These are phyloP conservation scores for Pyricularia sp. DNA, from an alignment of 2,329 filamentous ascomycete species.

Conservation along the genomic window DNA sequence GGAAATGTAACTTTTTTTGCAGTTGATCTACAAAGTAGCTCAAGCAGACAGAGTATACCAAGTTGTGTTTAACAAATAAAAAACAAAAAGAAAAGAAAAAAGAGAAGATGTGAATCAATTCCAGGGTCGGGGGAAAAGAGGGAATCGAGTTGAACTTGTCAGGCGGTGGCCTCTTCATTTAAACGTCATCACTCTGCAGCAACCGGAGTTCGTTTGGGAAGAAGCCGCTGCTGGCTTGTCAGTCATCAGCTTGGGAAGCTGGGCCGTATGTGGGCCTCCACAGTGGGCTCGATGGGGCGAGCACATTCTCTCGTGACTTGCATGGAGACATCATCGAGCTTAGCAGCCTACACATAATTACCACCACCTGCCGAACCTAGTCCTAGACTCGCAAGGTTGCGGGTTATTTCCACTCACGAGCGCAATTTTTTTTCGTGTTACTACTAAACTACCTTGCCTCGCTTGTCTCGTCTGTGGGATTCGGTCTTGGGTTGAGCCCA, in stretches of 20 bases:
- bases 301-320: background rate
- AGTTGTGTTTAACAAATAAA: background rate
- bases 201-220: background rate
- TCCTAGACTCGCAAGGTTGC: background rate
- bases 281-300: background rate
- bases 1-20: background rate
- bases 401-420: background rate
- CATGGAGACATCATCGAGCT: background rate
- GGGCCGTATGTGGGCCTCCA: background rate
- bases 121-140: background rate
- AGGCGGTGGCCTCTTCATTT: background rate
- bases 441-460: background rate
- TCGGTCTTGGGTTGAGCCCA: background rate
- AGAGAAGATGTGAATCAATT: background rate
- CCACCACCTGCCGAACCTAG: background rate
- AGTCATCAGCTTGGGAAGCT: background rate
- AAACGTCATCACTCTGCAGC: background rate
- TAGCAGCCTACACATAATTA: background rate
- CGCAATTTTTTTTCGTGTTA: background rate
- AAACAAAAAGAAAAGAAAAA: too few relatives aligned
- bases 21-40: background rate
- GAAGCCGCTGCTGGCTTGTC: background rate
- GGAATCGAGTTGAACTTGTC: background rate
- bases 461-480: background rate
- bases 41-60: background rate